Evolutionary conservation across 176 grass and related monocot genomes (phyloP).

Genomic region (Bothriochloa decipiens): DNA sequence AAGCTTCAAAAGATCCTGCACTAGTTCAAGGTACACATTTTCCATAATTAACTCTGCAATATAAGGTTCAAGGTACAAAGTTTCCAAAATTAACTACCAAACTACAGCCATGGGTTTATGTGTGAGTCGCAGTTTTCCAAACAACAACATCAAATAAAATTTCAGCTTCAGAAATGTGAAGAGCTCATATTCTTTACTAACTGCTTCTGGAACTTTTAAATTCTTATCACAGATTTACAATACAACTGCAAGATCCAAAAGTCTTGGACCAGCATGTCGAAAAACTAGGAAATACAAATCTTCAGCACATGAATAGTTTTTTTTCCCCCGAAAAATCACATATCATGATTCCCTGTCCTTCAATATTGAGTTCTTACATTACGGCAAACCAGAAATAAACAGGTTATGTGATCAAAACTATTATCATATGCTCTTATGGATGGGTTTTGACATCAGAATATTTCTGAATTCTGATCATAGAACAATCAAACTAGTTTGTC

Average conservation of each 20-base stretch:
- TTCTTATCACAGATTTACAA: background rate
- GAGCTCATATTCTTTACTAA: background rate
- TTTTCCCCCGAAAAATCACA: background rate
- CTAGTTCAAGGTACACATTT: constrained; percentile 28
- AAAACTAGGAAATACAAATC: background rate
- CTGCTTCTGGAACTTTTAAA: background rate
- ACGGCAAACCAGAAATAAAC: background rate
- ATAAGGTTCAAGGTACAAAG: background rate
- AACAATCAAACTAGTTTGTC: constrained; percentile 9
- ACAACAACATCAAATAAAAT: background rate
- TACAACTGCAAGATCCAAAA: background rate
- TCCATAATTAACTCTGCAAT: constrained; percentile 17
- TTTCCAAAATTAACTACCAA: constrained; percentile 12
- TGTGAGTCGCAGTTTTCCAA: background rate
- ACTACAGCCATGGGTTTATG: background rate
- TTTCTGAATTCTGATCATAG: constrained; percentile 13
- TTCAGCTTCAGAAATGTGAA: constrained; percentile 13
- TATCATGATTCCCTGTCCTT: background rate
- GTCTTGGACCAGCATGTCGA: background rate
- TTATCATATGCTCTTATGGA: background rate
- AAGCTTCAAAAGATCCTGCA: constrained; percentile 80
- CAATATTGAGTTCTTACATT: background rate
- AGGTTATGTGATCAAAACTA: background rate
- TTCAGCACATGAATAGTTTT: background rate
- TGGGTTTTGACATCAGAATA: background rate